Evolutionary conservation across 2,329 filamentous ascomycete species (phyloP), one percentile per base, ranked within the genome.

Genomic region (Coniochaeta pulveracea): DNA sequence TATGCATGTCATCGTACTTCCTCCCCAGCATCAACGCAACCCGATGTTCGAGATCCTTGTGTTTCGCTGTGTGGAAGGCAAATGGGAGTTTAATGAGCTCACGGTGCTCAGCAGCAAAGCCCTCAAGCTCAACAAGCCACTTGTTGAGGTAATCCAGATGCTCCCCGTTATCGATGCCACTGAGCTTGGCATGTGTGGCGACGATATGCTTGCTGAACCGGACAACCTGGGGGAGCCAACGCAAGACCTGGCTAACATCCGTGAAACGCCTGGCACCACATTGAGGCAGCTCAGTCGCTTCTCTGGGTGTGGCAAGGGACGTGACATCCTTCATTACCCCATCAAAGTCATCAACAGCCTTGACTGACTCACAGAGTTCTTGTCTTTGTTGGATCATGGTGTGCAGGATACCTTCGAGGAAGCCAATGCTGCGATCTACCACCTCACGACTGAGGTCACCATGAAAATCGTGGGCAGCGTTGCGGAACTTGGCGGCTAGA

Each of bases 371-470:
- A 26, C 61, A 56, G 21, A 80, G 57, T 5, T 58, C 54, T 29
- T 52, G 54, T 37, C 80, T 66, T 51, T 88, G 82, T 4, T 61
- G 56, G 10, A 84, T 49, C 1, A 72, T 52, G n/a, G 76, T 58
- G 38, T 79, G 68, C 19, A 96, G 61, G 38, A 95, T 67, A 17
- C 88, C 85, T 52, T 98, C 91, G n/a, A 95, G 62, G 42, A 84
- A 84, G 0, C 85, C 85, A 31, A 83, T 70, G 50, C 85, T 88
- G 48, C 88, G 72, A 26, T 72, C 69, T 6, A 91, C 71, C 45
- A 95, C 85, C 7, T 84, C 79, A 26, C 76, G 69, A 27, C 81
- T 93, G 24, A 98, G 60, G 42, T 98, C 93, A 23, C 84, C 79
- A 1, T 83, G 85, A 54, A 93, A 85, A 33, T 85, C 78, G 41